Percentiles rank a stretch among this genome's conserved stretches.
These are phyloP conservation scores for Chenopodium formosanum DNA, from an alignment of 148 eudicot genomes.

Conservation along the genomic window DNA sequence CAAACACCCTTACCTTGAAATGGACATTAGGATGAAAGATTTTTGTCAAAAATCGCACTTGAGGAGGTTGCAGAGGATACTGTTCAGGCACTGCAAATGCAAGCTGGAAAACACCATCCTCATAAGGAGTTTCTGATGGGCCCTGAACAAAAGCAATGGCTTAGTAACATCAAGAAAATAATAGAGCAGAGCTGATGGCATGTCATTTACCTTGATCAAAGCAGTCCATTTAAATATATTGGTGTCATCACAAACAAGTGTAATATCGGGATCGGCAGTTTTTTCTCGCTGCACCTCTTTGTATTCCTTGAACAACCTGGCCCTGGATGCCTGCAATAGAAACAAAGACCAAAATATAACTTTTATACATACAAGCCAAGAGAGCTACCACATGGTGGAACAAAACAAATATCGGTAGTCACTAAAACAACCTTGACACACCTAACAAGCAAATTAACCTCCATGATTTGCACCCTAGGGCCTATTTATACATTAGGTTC, in stretches of 20 bases:
- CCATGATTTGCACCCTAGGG: background rate
- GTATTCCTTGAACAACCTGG: constrained; percentile 95
- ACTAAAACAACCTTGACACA: background rate
- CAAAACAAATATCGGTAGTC: background rate
- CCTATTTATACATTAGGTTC: background rate
- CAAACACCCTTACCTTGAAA: constrained; percentile 63
- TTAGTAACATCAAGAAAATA: background rate
- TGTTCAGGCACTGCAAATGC: constrained; percentile 97
- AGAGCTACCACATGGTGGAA: background rate
- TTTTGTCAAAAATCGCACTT: constrained; percentile 94
- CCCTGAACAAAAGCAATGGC: constrained; percentile 46
- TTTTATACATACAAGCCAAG: background rate
- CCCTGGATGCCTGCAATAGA: constrained; percentile 70
- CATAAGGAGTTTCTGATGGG: constrained; percentile 92
- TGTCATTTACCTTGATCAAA: constrained; percentile 44
- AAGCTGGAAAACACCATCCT: constrained; percentile 97
- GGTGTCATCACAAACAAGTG: constrained; percentile 57
- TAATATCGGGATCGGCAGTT: constrained; percentile 93
- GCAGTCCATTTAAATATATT: constrained; percentile 75
- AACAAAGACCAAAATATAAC: background rate
- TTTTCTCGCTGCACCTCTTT: constrained; percentile 90
- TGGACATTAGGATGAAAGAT: constrained; percentile 98
- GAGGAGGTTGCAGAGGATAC: constrained; percentile 99
- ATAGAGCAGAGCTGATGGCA: background rate
- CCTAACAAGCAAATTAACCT: background rate